A percentile compares a stretch with the other conserved stretches of the same genome.
phyloP scores from a whole-genome alignment of 2,329 filamentous ascomycete species.

The Blumeriella jaapii region DNA sequence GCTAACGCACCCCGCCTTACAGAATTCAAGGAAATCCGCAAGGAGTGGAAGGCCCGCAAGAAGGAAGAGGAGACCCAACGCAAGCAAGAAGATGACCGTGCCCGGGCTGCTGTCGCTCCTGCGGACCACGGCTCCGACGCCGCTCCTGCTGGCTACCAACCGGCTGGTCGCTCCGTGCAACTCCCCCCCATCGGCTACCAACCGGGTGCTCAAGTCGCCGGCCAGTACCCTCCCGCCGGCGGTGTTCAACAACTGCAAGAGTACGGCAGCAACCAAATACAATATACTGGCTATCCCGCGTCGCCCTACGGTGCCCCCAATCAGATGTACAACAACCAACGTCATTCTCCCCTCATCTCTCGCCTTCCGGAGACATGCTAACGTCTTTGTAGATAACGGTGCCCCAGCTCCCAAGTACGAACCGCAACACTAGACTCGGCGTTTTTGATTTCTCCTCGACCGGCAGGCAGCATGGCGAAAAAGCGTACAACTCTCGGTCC shows the following conservation, averaged over 20 bases:
- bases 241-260: conserved; percentile 45
- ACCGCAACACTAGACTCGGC: conserved; percentile 20
- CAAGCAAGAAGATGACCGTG: conserved; percentile 80
- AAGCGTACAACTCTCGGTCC: conserved; percentile 10
- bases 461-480: conserved; percentile 6
- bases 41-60: conserved; percentile 98
- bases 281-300: conserved; percentile 45
- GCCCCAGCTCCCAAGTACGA: conserved; percentile 25
- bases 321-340: conserved; percentile 51
- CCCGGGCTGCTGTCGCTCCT: conserved; percentile 48
- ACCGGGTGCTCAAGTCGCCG: conserved; percentile 41
- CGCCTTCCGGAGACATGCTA: conserved; percentile 15
- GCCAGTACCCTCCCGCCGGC: conserved; percentile 49
- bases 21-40: conserved; percentile 99
- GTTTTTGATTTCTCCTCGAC: conserved; percentile 5
- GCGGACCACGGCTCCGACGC: conserved; percentile 40
- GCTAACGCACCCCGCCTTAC: conserved; percentile 23
- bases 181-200: conserved; percentile 68
- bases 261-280: conserved; percentile 33
- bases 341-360: conserved; percentile 30
- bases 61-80: conserved; percentile 92
- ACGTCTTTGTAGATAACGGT: conserved; percentile 24
- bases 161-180: conserved; percentile 47
- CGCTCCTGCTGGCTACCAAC: conserved; percentile 38
- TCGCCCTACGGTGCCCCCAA: conserved; percentile 41